These are phyloP conservation scores for Suillus americanus DNA, from an alignment of 768 basidiomycete genomes.

Conservation along the genomic window DNA sequence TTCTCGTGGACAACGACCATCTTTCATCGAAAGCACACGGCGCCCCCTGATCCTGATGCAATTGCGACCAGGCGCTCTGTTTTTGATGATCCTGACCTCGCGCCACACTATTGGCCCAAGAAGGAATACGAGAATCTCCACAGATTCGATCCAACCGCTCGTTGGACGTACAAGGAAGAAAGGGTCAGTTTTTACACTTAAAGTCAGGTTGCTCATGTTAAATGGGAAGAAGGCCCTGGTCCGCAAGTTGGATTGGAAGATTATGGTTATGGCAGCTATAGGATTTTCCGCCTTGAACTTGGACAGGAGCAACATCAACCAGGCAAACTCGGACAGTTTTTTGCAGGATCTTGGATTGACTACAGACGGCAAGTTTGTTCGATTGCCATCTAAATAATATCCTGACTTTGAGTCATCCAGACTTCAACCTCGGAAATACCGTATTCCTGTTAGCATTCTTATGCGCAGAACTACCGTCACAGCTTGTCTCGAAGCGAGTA, in stretches of 20 bases:
- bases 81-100: slow-evolving; percentile 49
- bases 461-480: slow-evolving; percentile 60
- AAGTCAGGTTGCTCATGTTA: background rate
- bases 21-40: slow-evolving; percentile 6
- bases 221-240: slow-evolving; percentile 39
- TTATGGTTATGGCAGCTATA: slow-evolving; percentile 56
- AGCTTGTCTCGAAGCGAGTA: slow-evolving; percentile 59
- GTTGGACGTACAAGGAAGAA: slow-evolving; percentile 64
- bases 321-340: slow-evolving; percentile 61
- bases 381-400: slow-evolving; percentile 10
- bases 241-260: slow-evolving; percentile 60
- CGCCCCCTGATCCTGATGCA: slow-evolving; percentile 29
- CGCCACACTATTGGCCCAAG: slow-evolving; percentile 45
- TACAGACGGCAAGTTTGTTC: slow-evolving; percentile 38
- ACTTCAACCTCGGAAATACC: slow-evolving; percentile 57
- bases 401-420: slow-evolving; percentile 22
- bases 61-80: slow-evolving; percentile 52
- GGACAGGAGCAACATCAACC: slow-evolving; percentile 52
- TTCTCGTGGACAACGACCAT: slow-evolving; percentile 7
- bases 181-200: slow-evolving; percentile 26
- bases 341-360: slow-evolving; percentile 55
- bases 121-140: slow-evolving; percentile 53
- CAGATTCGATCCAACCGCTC: slow-evolving; percentile 53
- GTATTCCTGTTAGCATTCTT: slow-evolving; percentile 53
- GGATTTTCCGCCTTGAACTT: slow-evolving; percentile 58